Conservation (phyloP, 768 basidiomycete genomes). For the Rhodocollybia butyracea region DNA sequence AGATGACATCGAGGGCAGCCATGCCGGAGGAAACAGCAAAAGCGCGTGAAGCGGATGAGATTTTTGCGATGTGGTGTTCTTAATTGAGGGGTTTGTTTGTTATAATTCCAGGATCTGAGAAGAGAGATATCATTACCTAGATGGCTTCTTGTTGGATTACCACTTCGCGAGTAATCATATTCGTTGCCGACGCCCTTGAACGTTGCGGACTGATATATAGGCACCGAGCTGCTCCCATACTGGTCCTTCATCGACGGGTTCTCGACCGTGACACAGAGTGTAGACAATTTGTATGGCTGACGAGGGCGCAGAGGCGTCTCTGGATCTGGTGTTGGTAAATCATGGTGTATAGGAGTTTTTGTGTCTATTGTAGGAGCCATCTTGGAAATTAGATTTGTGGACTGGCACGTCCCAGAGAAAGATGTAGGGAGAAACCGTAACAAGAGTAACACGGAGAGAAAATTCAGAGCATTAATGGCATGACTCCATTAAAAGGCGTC, state of each 20-base stretch:
- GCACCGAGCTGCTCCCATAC: conserved; percentile 89
- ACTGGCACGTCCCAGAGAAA: not conserved
- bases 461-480: too few species aligned
- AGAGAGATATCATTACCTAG: conserved; percentile 55
- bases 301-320: conserved; percentile 67
- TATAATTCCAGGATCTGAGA: not conserved
- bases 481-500: too few species aligned
- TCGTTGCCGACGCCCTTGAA: conserved; percentile 91
- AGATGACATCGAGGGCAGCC: conserved; percentile 97
- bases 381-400: not conserved
- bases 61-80: conserved; percentile 98
- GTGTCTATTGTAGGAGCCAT: conserved; percentile 38
- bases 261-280: conserved; percentile 87
- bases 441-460: too few species aligned
- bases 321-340: conserved; percentile 78
- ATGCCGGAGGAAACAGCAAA: conserved; percentile 96
- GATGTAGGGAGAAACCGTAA: too few species aligned
- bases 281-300: conserved; percentile 85
- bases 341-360: conserved; percentile 36
- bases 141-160: conserved; percentile 95
- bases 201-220: conserved; percentile 97
- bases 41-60: conserved; percentile 88
- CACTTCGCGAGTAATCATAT: conserved; percentile 93
- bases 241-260: conserved; percentile 93
- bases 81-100: conserved; percentile 82